Evolutionary conservation across 23 red algal species (phyloP).

Genomic region (Gracilaria gracilis): DNA sequence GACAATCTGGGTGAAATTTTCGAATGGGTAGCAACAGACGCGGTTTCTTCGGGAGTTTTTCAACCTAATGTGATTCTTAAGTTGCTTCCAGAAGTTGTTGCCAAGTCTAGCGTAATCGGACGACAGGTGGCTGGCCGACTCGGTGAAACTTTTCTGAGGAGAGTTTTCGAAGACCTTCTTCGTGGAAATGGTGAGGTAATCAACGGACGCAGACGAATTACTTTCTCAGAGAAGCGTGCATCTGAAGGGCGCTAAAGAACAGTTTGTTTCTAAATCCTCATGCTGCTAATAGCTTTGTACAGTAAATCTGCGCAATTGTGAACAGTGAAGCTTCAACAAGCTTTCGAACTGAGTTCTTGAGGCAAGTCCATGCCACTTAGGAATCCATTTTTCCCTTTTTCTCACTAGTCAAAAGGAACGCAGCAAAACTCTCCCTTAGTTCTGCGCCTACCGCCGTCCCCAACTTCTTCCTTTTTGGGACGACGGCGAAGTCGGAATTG

Average conservation of each 20-base stretch:
- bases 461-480: not conserved
- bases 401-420: no score
- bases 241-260: not conserved
- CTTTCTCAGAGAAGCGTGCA: not conserved
- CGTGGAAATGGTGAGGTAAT: constrained; percentile 53
- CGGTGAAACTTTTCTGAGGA: constrained; percentile 49
- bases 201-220: constrained; percentile 41
- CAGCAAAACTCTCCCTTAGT: no score
- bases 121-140: constrained; percentile 58
- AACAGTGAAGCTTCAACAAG: not conserved
- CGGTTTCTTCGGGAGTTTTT: not conserved
- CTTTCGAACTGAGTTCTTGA: no score
- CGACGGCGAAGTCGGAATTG: constrained; percentile 6
- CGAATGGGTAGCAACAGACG: constrained; percentile 46
- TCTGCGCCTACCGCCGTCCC: not conserved
- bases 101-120: constrained; percentile 41
- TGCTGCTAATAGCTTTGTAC: not conserved
- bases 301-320: not conserved
- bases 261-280: not conserved
- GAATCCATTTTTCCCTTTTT: not conserved
- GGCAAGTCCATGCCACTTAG: no score
- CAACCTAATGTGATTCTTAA: constrained; percentile 32
- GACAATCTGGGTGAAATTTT: constrained; percentile 52
- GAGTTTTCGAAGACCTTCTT: constrained; percentile 64
- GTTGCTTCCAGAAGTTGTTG: constrained; percentile 59